Percentiles rank a stretch among this genome's conserved stretches.
These are phyloP conservation scores for Alternaria angustiovoidea DNA, from an alignment of 2,329 filamentous ascomycete species.

Conservation along the genomic window DNA sequence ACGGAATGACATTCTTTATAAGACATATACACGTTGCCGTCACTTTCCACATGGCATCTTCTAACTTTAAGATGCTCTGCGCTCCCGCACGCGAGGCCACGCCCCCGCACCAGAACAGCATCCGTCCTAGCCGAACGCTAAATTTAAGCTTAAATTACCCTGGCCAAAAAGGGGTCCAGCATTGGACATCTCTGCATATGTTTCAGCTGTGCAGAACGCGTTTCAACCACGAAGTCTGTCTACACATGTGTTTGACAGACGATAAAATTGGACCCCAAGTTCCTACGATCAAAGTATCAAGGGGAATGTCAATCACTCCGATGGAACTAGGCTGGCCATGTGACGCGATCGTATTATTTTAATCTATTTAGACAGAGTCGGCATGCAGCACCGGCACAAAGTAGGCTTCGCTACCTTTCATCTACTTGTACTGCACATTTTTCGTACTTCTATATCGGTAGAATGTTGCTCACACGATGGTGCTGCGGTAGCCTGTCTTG, in stretches of 20 bases:
- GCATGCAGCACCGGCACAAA: conserved; percentile 4
- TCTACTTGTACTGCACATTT: not conserved
- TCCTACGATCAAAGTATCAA: not conserved
- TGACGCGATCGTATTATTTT: conserved; percentile 9
- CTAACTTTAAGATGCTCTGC: not conserved
- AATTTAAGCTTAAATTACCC: conserved; percentile 31
- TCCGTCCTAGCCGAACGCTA: conserved; percentile 21
- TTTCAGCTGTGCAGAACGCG: not conserved
- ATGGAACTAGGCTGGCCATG: not conserved
- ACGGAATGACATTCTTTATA: not conserved
- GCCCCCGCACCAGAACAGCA: conserved; percentile 21
- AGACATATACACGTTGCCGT: conserved; percentile 2
- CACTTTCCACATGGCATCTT: conserved; percentile 6
- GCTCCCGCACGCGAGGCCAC: conserved; percentile 2
- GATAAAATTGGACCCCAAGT: not conserved
- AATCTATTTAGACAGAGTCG: conserved; percentile 16
- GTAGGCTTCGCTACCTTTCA: not conserved
- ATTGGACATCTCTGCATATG: not conserved
- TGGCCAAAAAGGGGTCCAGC: conserved; percentile 8
- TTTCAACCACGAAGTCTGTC: not conserved
- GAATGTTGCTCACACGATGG: not conserved
- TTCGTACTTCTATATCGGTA: not conserved
- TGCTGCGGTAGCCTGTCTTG: conserved; percentile 1
- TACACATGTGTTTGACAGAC: not conserved
- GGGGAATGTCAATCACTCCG: not conserved